phyloP scores from a whole-genome alignment of 257 asterid genomes.

The Ballota nigra region DNA sequence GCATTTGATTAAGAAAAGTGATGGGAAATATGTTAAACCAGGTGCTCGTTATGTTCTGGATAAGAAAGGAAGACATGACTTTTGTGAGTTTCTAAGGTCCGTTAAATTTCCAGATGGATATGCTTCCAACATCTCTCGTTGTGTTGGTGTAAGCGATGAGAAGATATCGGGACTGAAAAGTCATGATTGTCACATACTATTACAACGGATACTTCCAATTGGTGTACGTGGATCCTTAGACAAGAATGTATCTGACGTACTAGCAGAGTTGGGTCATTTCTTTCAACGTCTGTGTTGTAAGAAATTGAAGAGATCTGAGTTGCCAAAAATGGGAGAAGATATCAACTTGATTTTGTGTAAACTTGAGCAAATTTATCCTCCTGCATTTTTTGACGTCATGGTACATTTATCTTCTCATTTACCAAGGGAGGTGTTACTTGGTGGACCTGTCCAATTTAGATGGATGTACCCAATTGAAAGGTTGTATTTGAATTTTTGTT shows the following conservation, averaged over 20 bases:
- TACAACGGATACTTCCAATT: slow-evolving; percentile 1
- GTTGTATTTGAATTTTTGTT: no score
- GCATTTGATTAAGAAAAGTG: not conserved
- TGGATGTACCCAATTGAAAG: no score
- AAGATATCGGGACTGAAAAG: slow-evolving; percentile 12
- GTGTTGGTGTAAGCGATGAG: not conserved
- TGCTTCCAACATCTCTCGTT: slow-evolving; percentile 10
- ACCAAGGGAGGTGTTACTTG: not conserved
- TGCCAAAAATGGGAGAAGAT: not conserved
- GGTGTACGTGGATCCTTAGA: not conserved
- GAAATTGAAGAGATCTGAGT: not conserved
- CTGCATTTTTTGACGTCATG: slow-evolving; percentile 2
- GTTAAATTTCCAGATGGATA: slow-evolving; percentile 7
- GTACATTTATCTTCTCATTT: not conserved
- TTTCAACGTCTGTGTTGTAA: not conserved
- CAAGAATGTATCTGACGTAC: not conserved
- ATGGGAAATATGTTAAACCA: not conserved
- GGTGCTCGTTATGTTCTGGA: not conserved
- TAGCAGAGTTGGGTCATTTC: not conserved
- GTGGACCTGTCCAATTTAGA: no score
- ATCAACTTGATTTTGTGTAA: not conserved
- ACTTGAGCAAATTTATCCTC: not conserved
- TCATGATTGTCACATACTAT: slow-evolving; percentile 14
- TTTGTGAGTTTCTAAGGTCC: not conserved
- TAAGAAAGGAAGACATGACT: not conserved